Evolutionary conservation across 2,329 filamentous ascomycete genomes (phyloP), one percentile per base, ranked within the genome.

Genomic region (Septoria linicola): DNA sequence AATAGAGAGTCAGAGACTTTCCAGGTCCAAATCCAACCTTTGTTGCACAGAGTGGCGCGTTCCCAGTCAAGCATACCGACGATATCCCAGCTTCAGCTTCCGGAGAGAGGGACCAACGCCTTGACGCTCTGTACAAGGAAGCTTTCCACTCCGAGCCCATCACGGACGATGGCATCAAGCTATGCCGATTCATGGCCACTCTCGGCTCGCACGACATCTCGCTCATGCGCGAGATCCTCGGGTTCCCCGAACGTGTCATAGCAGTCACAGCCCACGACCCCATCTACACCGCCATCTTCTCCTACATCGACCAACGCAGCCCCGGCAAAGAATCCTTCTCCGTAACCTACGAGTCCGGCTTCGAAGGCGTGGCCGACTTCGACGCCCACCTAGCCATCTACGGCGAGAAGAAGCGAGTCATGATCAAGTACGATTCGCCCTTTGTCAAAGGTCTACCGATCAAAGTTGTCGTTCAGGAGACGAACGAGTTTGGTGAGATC

Each of bases 271-370:
- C 73, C 1, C 69, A 73, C 20, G 66, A 71, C 13, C 53, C 58
- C n/a, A 59, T 59, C 40, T 62, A 58, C 45, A 57, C 62, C n/a
- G 73, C 72, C 0, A 68, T 77, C 1, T 77, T 77, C 60, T 66
- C 73, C 19, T 78, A 74, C 53, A 51, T n/a, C n/a, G n/a, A n/a
- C 48, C n/a, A 66, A 66, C 41, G 56, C 62, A 60, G 52, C 2
- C 47, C 44, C 27, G 51, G 50, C 8, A 14, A 34, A 13, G 47
- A 60, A 30, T 54, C 57, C 17, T 84, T 82, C 51, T 69, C 77
- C 0, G 72, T 82, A 2, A 72, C 74, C 0, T 85, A 83, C 57
- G 81, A 85, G 55, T 76, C 74, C 0, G 81, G 81, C 0, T 69
- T 82, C 17, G 74, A 79, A 55, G 60, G 64, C 0, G 73, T 85